These are phyloP conservation scores for Hansenula lynferdii DNA, from an alignment of 1,139 yeast genomes.

Conservation along the genomic window DNA sequence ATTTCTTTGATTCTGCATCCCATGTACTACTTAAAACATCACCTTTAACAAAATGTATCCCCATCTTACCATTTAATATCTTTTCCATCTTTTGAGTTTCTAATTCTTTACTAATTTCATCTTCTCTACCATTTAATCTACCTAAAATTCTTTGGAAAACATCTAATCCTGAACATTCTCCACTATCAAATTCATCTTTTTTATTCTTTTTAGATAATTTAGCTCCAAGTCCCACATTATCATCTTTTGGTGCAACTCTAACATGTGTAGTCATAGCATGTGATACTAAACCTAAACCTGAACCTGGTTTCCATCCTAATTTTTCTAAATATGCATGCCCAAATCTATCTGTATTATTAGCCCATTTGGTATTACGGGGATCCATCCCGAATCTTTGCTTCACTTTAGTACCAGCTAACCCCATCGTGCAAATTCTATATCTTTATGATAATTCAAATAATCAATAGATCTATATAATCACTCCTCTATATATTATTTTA, in stretches of 20 bases:
- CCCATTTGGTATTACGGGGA: slow-evolving; percentile 95
- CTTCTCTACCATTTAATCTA: slow-evolving; percentile 74
- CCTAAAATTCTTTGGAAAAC: slow-evolving; percentile 90
- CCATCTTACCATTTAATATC: slow-evolving; percentile 80
- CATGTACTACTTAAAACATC: slow-evolving; percentile 81
- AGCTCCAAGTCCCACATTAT: slow-evolving; percentile 85
- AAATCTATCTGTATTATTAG: slow-evolving; percentile 77
- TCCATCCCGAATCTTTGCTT: slow-evolving; percentile 88
- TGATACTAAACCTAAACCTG: slow-evolving; percentile 72
- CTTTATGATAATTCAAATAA: too few species aligned
- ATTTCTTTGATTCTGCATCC: slow-evolving; percentile 54
- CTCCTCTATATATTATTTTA: too few species aligned
- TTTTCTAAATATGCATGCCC: slow-evolving; percentile 83
- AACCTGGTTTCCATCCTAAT: slow-evolving; percentile 91
- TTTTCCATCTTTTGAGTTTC: slow-evolving; percentile 63
- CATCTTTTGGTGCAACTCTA: slow-evolving; percentile 76
- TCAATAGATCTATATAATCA: too few species aligned
- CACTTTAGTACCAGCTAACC: slow-evolving; percentile 79
- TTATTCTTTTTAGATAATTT: slow-evolving; percentile 52
- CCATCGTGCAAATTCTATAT: slow-evolving; percentile 31
- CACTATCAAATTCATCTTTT: slow-evolving; percentile 63
- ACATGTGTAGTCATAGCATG: slow-evolving; percentile 73
- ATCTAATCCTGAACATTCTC: slow-evolving; percentile 87
- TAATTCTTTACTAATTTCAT: slow-evolving; percentile 49
- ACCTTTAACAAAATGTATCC: slow-evolving; percentile 81